phyloP scores from a whole-genome alignment of 116 monocot species.

The Iris pallida region DNA sequence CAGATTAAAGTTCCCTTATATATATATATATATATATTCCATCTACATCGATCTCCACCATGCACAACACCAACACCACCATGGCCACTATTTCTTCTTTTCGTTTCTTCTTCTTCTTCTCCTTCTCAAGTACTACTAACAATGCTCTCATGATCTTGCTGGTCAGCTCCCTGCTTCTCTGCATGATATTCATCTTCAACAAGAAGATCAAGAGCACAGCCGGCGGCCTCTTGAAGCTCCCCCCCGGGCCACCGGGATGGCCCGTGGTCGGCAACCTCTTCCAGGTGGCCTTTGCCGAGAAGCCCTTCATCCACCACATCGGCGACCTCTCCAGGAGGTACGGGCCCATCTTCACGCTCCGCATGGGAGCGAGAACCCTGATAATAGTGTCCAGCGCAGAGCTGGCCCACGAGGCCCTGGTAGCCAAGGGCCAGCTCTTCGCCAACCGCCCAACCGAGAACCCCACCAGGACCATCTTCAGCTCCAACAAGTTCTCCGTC shows the following conservation, averaged over 20 bases:
- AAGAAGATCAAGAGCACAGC: no score
- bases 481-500: constrained; percentile 71
- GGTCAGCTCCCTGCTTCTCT: no score
- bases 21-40: no score
- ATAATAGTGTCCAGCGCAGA: constrained; percentile 52
- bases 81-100: no score
- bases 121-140: no score
- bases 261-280: constrained; percentile 77
- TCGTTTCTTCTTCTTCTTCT: no score
- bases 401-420: constrained; percentile 67
- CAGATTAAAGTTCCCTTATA: no score
- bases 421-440: constrained; percentile 52
- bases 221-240: no score
- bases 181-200: no score
- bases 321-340: constrained; percentile 43
- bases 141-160: no score
- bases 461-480: constrained; percentile 67
- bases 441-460: constrained; percentile 70
- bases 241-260: constrained; percentile 13
- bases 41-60: no score
- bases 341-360: constrained; percentile 75
- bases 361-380: constrained; percentile 64
- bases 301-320: constrained; percentile 70
- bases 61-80: no score
- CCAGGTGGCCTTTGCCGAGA: constrained; percentile 57